Conservation (phyloP, 805 yeast species). For the Huiozyma sinensis region DNA sequence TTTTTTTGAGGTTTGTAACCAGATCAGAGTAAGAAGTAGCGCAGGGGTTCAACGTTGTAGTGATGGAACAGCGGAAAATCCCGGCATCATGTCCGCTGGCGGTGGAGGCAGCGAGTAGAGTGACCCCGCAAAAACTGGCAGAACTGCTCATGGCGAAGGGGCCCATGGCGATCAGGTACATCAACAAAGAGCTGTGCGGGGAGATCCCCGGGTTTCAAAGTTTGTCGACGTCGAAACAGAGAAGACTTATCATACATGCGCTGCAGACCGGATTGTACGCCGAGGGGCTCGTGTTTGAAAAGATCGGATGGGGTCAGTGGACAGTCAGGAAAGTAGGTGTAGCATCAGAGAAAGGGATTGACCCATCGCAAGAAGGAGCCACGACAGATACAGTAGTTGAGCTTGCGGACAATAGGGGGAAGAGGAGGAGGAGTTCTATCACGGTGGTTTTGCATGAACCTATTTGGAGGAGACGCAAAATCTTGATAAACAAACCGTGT, state of each 20-base stretch:
- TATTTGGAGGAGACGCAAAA: no score
- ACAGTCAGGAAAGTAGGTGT: slow-evolving; percentile 3
- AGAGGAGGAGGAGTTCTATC: no score
- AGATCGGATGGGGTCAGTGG: slow-evolving; percentile 99
- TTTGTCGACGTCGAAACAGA: slow-evolving; percentile 75
- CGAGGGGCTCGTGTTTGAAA: slow-evolving; percentile 60
- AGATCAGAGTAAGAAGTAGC: no score
- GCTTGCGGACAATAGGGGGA: no score
- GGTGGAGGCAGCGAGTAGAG: slow-evolving; percentile 74
- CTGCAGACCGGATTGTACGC: slow-evolving; percentile 59
- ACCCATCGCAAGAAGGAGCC: no score
- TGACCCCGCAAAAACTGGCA: slow-evolving; percentile 71
- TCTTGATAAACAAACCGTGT: no score
- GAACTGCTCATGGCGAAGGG: slow-evolving; percentile 60
- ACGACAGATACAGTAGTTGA: no score
- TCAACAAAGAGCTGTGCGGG: slow-evolving; percentile 63
- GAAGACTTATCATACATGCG: slow-evolving; percentile 82
- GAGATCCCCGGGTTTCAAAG: slow-evolving; percentile 74
- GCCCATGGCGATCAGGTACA: slow-evolving; percentile 82
- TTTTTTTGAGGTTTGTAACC: no score
- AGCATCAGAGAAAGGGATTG: no score
- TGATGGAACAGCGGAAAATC: slow-evolving; percentile 12
- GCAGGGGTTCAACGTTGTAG: no score
- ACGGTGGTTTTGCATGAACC: no score
- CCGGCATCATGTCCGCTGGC: slow-evolving; percentile 84